Conservation (phyloP, 2,329 filamentous ascomycete species). For the Septoria linicola region DNA sequence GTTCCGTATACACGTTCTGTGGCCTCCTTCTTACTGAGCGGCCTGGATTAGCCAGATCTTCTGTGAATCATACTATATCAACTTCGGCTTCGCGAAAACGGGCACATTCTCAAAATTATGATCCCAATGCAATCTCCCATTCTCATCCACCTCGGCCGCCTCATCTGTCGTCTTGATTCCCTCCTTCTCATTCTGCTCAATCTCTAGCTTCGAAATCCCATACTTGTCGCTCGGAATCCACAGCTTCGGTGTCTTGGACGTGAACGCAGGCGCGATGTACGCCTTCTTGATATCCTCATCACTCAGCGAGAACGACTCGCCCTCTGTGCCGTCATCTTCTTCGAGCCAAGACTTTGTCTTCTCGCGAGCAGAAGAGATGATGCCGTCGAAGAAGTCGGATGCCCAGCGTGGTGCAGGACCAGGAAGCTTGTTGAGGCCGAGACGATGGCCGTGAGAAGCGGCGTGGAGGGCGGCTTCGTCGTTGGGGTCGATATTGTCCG, state of each 20-base stretch:
- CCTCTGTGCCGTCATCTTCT: conserved; percentile 20
- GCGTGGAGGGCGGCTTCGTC: conserved; percentile 34
- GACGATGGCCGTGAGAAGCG: conserved; percentile 34
- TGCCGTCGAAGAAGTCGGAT: conserved; percentile 35
- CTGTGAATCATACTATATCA: conserved; percentile 17
- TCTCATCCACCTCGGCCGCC: conserved; percentile 46
- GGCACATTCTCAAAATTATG: conserved; percentile 45
- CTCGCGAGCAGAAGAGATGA: conserved; percentile 30
- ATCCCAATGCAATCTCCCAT: conserved; percentile 48
- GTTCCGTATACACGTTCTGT: conserved; percentile 1
- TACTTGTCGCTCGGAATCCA: conserved; percentile 49
- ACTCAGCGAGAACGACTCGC: conserved; percentile 24
- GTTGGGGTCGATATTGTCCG: conserved; percentile 30
- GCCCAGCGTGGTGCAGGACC: conserved; percentile 27
- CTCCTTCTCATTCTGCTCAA: conserved; percentile 42
- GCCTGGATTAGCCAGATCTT: no score
- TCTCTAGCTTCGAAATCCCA: conserved; percentile 46
- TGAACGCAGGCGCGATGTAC: conserved; percentile 48
- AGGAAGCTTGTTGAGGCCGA: conserved; percentile 32
- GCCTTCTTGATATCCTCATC: conserved; percentile 41
- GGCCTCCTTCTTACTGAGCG: neutral
- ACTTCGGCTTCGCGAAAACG: conserved; percentile 40
- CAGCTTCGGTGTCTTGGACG: conserved; percentile 43
- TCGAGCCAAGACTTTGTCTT: conserved; percentile 28
- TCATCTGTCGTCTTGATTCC: conserved; percentile 47